Evolutionary conservation across 306 rosid genomes (phyloP).

Genomic region (Castanea mollissima): DNA sequence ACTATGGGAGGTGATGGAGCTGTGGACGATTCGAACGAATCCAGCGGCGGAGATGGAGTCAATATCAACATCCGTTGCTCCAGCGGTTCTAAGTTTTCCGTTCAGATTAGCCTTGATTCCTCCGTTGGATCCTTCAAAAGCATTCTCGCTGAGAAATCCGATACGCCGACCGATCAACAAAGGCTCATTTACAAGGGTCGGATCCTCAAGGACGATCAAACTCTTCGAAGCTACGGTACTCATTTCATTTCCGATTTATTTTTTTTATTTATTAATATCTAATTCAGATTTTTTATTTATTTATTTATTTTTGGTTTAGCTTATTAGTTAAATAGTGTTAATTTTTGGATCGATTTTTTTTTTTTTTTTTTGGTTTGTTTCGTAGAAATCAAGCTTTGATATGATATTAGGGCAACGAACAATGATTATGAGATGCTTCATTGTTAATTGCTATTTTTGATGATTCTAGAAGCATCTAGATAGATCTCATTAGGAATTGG

Average conservation of each 20-base stretch:
- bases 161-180: slow-evolving; percentile 64
- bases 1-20: slow-evolving; percentile 65
- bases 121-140: slow-evolving; percentile 61
- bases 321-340: too few species aligned
- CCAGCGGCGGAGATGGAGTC: slow-evolving; percentile 36
- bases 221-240: slow-evolving; percentile 73
- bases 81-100: slow-evolving; percentile 67
- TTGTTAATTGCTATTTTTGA: not conserved
- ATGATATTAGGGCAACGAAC: too few species aligned
- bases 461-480: not conserved
- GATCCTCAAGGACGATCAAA: slow-evolving; percentile 79
- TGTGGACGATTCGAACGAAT: slow-evolving; percentile 35
- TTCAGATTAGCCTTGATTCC: slow-evolving; percentile 49
- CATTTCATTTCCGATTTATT: not conserved
- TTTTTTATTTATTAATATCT: not conserved
- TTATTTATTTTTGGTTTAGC: too few species aligned
- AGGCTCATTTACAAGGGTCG: slow-evolving; percentile 90
- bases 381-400: too few species aligned
- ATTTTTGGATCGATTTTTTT: too few species aligned
- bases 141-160: slow-evolving; percentile 44
- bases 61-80: slow-evolving; percentile 67
- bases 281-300: not conserved
- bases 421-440: too few species aligned
- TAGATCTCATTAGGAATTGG: not conserved
- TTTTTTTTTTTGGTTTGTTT: too few species aligned